phyloP scores from a whole-genome alignment of 495 filamentous ascomycete genomes.

The Daldinia loculata region DNA sequence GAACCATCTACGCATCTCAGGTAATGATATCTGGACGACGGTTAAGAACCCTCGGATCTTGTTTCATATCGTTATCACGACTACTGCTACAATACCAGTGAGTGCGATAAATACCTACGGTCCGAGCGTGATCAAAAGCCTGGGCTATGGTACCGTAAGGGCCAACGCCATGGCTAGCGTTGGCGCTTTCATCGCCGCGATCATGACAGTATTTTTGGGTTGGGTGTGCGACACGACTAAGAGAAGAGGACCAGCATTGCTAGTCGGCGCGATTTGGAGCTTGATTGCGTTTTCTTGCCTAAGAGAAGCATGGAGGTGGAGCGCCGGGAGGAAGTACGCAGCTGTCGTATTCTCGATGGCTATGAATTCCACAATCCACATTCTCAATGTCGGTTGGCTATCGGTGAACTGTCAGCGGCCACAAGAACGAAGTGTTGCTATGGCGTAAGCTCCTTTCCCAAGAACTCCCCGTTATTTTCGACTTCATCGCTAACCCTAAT shows the following conservation, averaged over 20 bases:
- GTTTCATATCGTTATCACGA: constrained; percentile 54
- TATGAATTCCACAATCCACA: constrained; percentile 57
- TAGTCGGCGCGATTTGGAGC: constrained; percentile 56
- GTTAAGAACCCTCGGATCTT: constrained; percentile 53
- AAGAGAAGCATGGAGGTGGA: constrained; percentile 53
- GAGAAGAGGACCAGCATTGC: constrained; percentile 52
- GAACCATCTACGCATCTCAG: constrained; percentile 54
- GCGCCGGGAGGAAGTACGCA: constrained; percentile 44
- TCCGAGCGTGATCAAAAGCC: constrained; percentile 52
- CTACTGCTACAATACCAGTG: constrained; percentile 49
- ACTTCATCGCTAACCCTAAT: constrained; percentile 14
- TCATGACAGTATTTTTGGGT: constrained; percentile 57
- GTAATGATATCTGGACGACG: constrained; percentile 54
- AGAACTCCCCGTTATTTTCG: constrained; percentile 1
- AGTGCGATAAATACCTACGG: constrained; percentile 57
- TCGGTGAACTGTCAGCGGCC: constrained; percentile 56
- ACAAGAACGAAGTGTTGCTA: constrained; percentile 60
- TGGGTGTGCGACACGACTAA: constrained; percentile 49
- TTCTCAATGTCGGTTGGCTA: constrained; percentile 59
- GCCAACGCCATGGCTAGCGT: constrained; percentile 64
- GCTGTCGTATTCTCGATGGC: constrained; percentile 62
- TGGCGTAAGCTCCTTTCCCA: constrained; percentile 55
- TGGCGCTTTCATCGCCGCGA: constrained; percentile 50
- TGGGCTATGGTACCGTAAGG: constrained; percentile 57
- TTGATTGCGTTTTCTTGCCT: constrained; percentile 56